Evolutionary conservation across 1,284 basidiomycete species (phyloP).

Genomic region (Trichosporon asahii): DNA sequence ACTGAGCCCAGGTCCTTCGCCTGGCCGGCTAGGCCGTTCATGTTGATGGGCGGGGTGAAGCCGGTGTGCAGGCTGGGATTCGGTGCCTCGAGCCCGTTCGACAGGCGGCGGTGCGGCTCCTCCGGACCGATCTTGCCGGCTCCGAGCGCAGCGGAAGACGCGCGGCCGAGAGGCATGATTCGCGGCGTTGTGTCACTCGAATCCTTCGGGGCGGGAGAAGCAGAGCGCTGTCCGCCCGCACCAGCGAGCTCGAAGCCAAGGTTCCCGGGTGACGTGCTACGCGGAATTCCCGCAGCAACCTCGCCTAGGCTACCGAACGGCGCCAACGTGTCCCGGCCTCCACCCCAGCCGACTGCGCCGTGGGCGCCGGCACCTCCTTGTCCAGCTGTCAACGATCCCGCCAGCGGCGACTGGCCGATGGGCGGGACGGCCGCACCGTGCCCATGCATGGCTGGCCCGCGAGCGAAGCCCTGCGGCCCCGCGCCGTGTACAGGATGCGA

Average conservation of each 20-base stretch:
- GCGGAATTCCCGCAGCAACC: not conserved
- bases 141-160: not conserved
- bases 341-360: conserved; percentile 8
- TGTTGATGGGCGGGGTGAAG: conserved; percentile 20
- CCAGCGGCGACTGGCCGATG: conserved; percentile 43
- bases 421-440: conserved; percentile 25
- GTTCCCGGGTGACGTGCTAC: conserved; percentile 22
- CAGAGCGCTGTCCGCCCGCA: conserved; percentile 2
- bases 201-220: conserved; percentile 11
- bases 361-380: not conserved
- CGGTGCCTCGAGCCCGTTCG: not conserved
- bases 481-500: conserved; percentile 19
- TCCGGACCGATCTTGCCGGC: conserved; percentile 12
- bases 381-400: conserved; percentile 38
- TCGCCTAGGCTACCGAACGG: not conserved
- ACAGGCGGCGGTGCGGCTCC: conserved; percentile 5
- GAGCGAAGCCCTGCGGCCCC: conserved; percentile 17
- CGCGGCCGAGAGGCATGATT: conserved; percentile 10
- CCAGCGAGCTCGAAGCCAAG: not conserved
- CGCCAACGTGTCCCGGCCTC: conserved; percentile 6
- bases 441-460: conserved; percentile 21
- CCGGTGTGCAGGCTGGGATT: not conserved
- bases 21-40: conserved; percentile 40
- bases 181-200: conserved; percentile 12
- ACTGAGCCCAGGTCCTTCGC: conserved; percentile 41